Conservation (phyloP, 768 basidiomycete species). For the Naganishia antarctica region DNA sequence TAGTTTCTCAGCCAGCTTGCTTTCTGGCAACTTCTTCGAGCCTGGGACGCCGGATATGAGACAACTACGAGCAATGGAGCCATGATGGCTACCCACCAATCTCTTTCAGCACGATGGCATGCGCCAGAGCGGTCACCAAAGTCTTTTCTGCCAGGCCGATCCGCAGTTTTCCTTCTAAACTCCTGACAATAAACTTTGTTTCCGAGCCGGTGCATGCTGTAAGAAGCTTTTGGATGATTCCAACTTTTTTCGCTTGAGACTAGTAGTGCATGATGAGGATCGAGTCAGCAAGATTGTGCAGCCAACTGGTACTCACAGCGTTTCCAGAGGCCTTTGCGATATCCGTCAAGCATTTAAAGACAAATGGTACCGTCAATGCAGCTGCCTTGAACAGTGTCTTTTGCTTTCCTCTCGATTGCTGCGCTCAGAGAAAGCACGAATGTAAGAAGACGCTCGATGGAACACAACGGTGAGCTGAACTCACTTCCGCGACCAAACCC, state of each 20-base stretch:
- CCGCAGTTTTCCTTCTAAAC: constrained; percentile 90
- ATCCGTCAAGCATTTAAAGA: constrained; percentile 83
- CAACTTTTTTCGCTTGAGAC: constrained; percentile 93
- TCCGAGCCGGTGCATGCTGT: constrained; percentile 86
- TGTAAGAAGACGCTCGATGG: not conserved
- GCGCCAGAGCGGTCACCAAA: constrained; percentile 87
- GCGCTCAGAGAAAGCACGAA: not conserved
- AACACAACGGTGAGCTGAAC: constrained; percentile 31
- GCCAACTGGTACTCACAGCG: constrained; percentile 56
- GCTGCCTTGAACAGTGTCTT: constrained; percentile 93
- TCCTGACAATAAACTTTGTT: constrained; percentile 93
- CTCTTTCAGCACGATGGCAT: constrained; percentile 79
- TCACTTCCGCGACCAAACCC: constrained; percentile 90
- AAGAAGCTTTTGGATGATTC: constrained; percentile 86
- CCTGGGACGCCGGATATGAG: constrained; percentile 58
- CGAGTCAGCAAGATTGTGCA: not conserved
- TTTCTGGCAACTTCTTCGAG: constrained; percentile 67
- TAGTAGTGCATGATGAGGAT: constrained; percentile 43
- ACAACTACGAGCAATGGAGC: too few relatives aligned
- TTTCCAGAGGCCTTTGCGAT: constrained; percentile 82
- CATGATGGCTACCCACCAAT: constrained; percentile 50
- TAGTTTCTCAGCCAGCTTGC: constrained; percentile 65
- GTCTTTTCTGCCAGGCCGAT: constrained; percentile 96
- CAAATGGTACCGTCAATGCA: constrained; percentile 75
- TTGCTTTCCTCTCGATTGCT: constrained; percentile 88